A percentile compares a stretch with the other conserved stretches of the same genome.
Evolutionary conservation across 2,329 filamentous ascomycete genomes (phyloP).

Genomic region (Chrysosphaeria jannelii): DNA sequence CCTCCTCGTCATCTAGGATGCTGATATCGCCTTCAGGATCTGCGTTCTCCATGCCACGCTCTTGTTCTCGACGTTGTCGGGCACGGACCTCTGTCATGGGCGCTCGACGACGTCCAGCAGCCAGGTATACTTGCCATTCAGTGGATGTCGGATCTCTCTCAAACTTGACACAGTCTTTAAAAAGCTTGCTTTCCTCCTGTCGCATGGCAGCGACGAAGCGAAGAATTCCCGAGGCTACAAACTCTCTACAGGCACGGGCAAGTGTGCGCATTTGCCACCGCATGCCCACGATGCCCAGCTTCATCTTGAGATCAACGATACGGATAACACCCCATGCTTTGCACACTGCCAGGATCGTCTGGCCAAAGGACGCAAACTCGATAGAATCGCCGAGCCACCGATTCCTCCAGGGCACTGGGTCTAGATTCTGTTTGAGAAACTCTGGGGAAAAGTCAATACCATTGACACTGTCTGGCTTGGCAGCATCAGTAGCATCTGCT

Average conservation of each 20-base stretch:
- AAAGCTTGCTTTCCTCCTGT: conserved; percentile 16
- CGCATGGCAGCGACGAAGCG: conserved; percentile 26
- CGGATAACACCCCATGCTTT: conserved; percentile 27
- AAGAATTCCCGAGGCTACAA: conserved; percentile 22
- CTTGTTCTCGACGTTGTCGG: conserved; percentile 1
- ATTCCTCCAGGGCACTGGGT: conserved; percentile 22
- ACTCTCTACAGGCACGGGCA: conserved; percentile 25
- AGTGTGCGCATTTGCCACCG: conserved; percentile 28
- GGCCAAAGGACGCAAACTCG: conserved; percentile 24
- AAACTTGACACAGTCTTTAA: conserved; percentile 30
- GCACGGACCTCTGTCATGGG: conserved; percentile 4
- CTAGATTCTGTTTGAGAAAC: conserved; percentile 12
- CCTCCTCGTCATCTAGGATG: conserved; percentile 3
- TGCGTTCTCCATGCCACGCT: conserved; percentile 1
- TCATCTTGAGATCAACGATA: conserved; percentile 24
- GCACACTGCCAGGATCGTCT: conserved; percentile 23
- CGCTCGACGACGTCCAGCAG: conserved; percentile 13
- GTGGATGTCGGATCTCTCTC: conserved; percentile 21
- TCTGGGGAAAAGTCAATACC: conserved; percentile 9
- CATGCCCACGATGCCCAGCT: conserved; percentile 23
- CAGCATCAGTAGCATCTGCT: no score
- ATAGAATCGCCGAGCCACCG: conserved; percentile 27
- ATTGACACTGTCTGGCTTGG: background rate
- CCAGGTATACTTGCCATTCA: conserved; percentile 24
- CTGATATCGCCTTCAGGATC: conserved; percentile 3